Evolutionary conservation across 2,329 filamentous ascomycete species (phyloP).

Genomic region (Corynespora cassiicola): DNA sequence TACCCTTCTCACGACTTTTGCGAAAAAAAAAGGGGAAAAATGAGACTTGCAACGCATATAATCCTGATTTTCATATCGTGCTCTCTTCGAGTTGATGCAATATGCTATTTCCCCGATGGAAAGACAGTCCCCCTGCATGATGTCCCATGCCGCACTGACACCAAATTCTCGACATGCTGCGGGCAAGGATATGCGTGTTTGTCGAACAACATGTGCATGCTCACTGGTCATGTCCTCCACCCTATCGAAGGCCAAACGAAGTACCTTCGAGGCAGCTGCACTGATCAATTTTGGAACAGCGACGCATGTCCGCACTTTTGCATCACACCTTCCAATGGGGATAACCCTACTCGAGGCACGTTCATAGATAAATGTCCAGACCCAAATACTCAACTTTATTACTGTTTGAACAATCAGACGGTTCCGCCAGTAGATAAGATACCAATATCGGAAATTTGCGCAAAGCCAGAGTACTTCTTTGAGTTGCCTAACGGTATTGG

Average conservation of each 20-base stretch:
- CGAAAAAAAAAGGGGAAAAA: too few relatives aligned
- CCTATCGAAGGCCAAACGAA: conserved; percentile 17
- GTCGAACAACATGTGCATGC: conserved; percentile 41
- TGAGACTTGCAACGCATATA: too few relatives aligned
- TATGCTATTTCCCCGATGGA: too few relatives aligned
- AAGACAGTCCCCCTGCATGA: conserved; percentile 35
- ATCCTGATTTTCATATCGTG: too few relatives aligned
- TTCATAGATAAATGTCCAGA: conserved; percentile 8
- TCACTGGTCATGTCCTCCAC: conserved; percentile 18
- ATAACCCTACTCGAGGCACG: conserved; percentile 10
- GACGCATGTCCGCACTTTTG: conserved; percentile 43
- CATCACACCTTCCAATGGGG: conserved; percentile 21
- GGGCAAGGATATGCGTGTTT: conserved; percentile 47
- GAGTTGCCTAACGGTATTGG: too few relatives aligned
- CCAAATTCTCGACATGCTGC: conserved; percentile 40
- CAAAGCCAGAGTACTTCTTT: too few relatives aligned
- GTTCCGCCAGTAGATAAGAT: too few relatives aligned
- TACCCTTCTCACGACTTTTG: too few relatives aligned
- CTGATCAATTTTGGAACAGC: conserved; percentile 40
- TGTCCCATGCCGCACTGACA: conserved; percentile 35
- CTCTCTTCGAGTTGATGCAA: too few relatives aligned
- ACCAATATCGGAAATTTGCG: too few relatives aligned
- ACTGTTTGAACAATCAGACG: too few relatives aligned
- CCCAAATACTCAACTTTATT: too few relatives aligned
- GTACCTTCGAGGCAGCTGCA: conserved; percentile 46